phyloP scores from a whole-genome alignment of 768 basidiomycete species.

The Tephrocybe rancida region DNA sequence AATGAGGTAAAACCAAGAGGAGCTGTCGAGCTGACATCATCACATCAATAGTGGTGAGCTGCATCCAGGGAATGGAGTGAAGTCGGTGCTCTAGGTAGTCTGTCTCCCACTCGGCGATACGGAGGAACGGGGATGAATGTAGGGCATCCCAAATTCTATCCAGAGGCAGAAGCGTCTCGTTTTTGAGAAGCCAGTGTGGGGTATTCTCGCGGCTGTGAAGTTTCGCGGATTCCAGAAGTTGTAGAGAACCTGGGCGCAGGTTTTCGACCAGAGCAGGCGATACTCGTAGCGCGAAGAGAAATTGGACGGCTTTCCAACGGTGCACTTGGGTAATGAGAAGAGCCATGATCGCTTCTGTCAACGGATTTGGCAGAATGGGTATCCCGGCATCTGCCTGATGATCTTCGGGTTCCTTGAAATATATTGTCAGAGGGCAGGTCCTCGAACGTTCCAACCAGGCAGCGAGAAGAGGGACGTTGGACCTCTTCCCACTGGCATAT shows the following conservation, averaged over 20 bases:
- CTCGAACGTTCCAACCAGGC: conserved; percentile 7
- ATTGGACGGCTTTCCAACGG: conserved; percentile 11
- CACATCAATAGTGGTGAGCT: neutral
- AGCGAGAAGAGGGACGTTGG: neutral
- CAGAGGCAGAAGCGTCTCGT: neutral
- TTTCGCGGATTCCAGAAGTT: conserved; percentile 1
- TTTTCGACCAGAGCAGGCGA: neutral
- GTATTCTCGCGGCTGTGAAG: neutral
- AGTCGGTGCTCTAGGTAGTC: neutral
- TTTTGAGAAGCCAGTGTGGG: neutral
- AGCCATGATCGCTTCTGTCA: neutral
- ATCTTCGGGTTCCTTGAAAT: neutral
- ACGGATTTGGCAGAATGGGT: neutral
- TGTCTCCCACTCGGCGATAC: neutral
- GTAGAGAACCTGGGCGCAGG: neutral
- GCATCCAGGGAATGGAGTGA: neutral
- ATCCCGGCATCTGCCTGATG: neutral
- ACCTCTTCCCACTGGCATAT: neutral
- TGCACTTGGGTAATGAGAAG: conserved; percentile 4
- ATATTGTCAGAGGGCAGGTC: neutral
- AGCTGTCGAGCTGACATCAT: neutral
- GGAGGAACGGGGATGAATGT: neutral
- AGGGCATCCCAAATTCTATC: neutral
- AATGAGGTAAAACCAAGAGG: neutral
- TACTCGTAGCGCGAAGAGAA: neutral